Percentiles rank a stretch among this genome's conserved stretches.
These are phyloP conservation scores for Bipolaris cookei DNA, from an alignment of 2,329 filamentous ascomycete species.

Conservation along the genomic window DNA sequence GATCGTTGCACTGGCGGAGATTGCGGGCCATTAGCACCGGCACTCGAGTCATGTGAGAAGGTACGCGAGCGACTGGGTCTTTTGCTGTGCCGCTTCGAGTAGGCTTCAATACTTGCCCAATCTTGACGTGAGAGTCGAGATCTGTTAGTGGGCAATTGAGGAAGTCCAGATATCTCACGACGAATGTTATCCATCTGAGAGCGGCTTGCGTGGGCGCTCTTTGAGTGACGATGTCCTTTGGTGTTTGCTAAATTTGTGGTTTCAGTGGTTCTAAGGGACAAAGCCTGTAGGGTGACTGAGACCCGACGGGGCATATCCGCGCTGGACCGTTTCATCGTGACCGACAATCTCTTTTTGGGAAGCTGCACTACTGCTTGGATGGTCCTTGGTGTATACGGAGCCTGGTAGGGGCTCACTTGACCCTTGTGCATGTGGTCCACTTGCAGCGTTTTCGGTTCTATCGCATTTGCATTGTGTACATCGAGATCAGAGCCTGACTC, in stretches of 20 bases:
- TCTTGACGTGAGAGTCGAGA: constrained; percentile 45
- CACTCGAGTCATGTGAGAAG: constrained; percentile 21
- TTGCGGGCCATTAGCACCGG: constrained; percentile 18
- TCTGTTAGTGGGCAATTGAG: constrained; percentile 37
- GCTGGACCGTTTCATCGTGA: constrained; percentile 29
- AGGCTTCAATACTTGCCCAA: constrained; percentile 44
- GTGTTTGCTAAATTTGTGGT: constrained; percentile 11
- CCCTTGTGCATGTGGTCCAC: constrained; percentile 19
- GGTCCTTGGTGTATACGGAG: constrained; percentile 23
- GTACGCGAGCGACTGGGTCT: constrained; percentile 28
- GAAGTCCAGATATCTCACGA: constrained; percentile 40
- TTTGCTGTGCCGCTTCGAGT: constrained; percentile 37
- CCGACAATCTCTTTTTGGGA: constrained; percentile 21
- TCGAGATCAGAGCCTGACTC: constrained; percentile 17
- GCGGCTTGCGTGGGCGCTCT: constrained; percentile 22
- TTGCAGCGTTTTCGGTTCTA: constrained; percentile 11
- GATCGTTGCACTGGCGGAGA: constrained; percentile 34
- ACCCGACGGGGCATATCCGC: constrained; percentile 35
- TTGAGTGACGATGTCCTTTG: constrained; percentile 17
- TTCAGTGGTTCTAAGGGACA: constrained; percentile 27
- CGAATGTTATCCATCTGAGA: constrained; percentile 38
- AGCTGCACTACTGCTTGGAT: constrained; percentile 18
- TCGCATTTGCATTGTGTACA: constrained; percentile 8
- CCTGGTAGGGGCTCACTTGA: constrained; percentile 26
- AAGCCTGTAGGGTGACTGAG: constrained; percentile 30